A percentile compares a stretch with the other conserved stretches of the same genome.
Evolutionary conservation across 2,329 filamentous ascomycete genomes (phyloP).

Genomic region (Sclerotiophoma versabilis): DNA sequence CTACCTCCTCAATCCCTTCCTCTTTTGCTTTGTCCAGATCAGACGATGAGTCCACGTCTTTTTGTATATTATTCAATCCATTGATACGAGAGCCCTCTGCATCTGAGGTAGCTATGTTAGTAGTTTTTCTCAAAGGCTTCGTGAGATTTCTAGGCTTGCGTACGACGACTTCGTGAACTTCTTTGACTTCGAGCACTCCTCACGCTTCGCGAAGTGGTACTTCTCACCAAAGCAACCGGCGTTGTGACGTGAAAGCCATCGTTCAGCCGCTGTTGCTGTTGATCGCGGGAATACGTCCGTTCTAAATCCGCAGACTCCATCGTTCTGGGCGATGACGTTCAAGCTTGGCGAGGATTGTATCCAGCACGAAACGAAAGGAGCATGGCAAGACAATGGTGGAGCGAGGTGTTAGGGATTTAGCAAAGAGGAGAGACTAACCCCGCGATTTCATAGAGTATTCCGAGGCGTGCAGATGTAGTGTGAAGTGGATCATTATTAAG

Average conservation of each 20-base stretch:
- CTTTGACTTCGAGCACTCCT: constrained; percentile 16
- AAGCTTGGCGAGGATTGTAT: constrained; percentile 8
- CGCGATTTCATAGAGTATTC: constrained; percentile 19
- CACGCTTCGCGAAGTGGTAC: constrained; percentile 33
- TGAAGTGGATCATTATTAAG: constrained; percentile 16
- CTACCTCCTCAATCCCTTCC: constrained; percentile 37
- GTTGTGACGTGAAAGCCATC: constrained; percentile 32
- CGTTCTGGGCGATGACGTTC: constrained; percentile 15
- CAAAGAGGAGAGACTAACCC: constrained; percentile 5
- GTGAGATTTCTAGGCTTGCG: background rate
- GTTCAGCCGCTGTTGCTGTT: constrained; percentile 41
- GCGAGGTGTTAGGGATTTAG: background rate
- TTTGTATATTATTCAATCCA: constrained; percentile 26
- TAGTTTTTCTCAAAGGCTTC: background rate
- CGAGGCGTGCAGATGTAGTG: constrained; percentile 18
- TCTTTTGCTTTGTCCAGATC: constrained; percentile 32
- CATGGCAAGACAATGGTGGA: constrained; percentile 1
- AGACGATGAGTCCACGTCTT: constrained; percentile 32
- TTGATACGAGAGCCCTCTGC: constrained; percentile 25
- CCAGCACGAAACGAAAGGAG: constrained; percentile 1
- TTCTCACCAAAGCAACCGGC: constrained; percentile 38
- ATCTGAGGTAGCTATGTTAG: constrained; percentile 19
- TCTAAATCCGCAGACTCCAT: constrained; percentile 42
- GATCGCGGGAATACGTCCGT: constrained; percentile 44
- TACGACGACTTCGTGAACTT: constrained; percentile 26